Conservation (phyloP, 208 protist species). For the Novymonas esmeraldas region DNA sequence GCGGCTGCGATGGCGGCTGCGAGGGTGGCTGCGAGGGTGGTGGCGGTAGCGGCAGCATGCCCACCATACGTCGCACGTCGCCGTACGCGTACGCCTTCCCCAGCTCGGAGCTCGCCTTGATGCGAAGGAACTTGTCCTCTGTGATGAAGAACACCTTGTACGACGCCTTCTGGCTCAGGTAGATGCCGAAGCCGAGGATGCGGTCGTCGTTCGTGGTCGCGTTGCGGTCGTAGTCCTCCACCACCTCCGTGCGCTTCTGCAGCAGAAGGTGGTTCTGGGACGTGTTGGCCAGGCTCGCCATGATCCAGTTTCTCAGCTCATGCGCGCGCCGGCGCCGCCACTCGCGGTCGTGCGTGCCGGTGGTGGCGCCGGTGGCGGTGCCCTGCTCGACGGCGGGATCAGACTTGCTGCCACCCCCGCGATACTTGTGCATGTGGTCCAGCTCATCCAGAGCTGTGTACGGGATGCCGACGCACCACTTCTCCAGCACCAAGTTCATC, state of each 20-base stretch:
- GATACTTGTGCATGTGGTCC: slow-evolving; percentile 60
- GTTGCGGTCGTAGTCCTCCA: slow-evolving; percentile 54
- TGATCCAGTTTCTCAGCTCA: slow-evolving; percentile 73
- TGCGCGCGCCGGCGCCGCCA: slow-evolving; percentile 34
- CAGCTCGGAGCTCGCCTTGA: slow-evolving; percentile 78
- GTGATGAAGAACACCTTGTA: slow-evolving; percentile 69
- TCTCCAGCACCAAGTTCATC: slow-evolving; percentile 60
- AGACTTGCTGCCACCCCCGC: slow-evolving; percentile 1
- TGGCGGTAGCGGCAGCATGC: slow-evolving; percentile 22
- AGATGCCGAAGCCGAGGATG: slow-evolving; percentile 87
- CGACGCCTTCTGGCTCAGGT: slow-evolving; percentile 36
- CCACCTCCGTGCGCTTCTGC: slow-evolving; percentile 70
- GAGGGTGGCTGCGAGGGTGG: not conserved
- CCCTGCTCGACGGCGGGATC: slow-evolving; percentile 5
- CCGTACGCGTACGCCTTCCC: slow-evolving; percentile 49
- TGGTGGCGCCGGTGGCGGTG: slow-evolving; percentile 11
- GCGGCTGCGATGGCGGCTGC: not conserved
- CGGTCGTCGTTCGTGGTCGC: slow-evolving; percentile 68
- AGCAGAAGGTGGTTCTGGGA: slow-evolving; percentile 36
- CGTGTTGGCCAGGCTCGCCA: slow-evolving; percentile 14
- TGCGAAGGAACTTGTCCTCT: slow-evolving; percentile 79
- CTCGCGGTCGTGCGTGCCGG: slow-evolving; percentile 21
- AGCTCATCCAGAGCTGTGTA: slow-evolving; percentile 78
- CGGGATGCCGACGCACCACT: slow-evolving; percentile 63
- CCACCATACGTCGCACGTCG: slow-evolving; percentile 43